These are phyloP conservation scores for Hypomontagnella submonticulosa DNA, from an alignment of 495 filamentous ascomycete genomes.

Conservation along the genomic window DNA sequence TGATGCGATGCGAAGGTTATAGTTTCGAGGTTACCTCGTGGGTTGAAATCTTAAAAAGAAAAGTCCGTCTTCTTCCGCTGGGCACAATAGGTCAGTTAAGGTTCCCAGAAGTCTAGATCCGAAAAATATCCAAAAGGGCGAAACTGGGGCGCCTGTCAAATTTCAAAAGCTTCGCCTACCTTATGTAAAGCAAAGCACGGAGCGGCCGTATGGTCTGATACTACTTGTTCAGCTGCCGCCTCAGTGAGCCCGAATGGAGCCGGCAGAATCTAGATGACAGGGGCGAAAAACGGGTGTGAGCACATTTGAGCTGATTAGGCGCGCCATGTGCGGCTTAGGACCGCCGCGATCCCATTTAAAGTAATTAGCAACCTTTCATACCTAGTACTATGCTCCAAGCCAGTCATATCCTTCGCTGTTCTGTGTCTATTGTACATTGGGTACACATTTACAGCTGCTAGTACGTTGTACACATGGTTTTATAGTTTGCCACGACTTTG, in stretches of 20 bases:
- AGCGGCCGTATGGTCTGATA: neutral
- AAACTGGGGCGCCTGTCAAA: constrained; percentile 7
- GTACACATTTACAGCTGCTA: no score
- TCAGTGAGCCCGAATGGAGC: neutral
- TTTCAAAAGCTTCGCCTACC: constrained; percentile 11
- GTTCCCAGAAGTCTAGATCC: constrained; percentile 22
- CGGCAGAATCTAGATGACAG: constrained; percentile 16
- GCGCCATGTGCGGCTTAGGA: constrained; percentile 12
- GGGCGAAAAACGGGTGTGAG: constrained; percentile 26
- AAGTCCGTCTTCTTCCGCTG: neutral
- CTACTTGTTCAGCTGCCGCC: constrained; percentile 4
- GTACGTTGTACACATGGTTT: no score
- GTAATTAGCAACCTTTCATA: neutral
- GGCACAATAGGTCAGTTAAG: neutral
- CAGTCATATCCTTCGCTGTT: no score
- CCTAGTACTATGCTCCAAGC: no score
- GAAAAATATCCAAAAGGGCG: constrained; percentile 7
- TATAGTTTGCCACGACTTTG: no score
- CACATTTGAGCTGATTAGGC: constrained; percentile 31
- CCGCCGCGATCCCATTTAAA: constrained; percentile 8
- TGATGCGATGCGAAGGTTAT: constrained; percentile 8
- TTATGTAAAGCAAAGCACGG: neutral
- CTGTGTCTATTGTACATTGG: no score
- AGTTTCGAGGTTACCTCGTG: constrained; percentile 5
- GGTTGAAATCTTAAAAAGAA: neutral